Base-by-base conservation (phyloP, 176 grass and related monocot genomes). In the Rhipidocladum racemiflorum region DNA sequence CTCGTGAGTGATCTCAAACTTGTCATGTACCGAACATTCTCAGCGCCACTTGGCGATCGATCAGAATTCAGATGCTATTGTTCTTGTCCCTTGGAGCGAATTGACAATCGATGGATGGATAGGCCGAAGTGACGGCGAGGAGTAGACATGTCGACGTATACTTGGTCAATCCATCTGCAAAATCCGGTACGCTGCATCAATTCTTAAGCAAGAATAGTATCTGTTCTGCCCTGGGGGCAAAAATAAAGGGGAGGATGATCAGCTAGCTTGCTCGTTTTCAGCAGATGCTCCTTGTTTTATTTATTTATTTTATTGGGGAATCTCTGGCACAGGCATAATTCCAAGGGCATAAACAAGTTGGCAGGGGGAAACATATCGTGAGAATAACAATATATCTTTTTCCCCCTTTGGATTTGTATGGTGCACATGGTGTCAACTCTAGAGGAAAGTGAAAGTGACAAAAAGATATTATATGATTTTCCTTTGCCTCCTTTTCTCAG, bases 351-450 rank as follows among this genome's bases (percentile, higher is more conserved):
- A 73, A 81, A 75, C 43, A 75, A 85, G 36, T 85, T 89, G 64
- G 32, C 42, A 70, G 32, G 24, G 34, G 9, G 68, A 85, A 85
- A 70, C 21, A 60, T 34, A 38, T 50, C 60, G 23, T 27, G 21
- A 65, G 69, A 69, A 89, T 81, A 77, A 66, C 1, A 3, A 34
- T 35, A 51, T 79, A 9, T 30, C 45, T 3, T 24, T 10, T 35
- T 16, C 29, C 46, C 46, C 6, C 16, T 20, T 75, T 43, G 61
- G 10, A 81, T 50, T 74, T 79, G 38, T 49, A 61, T 81, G 70
- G 87, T 76, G 87, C 77, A 65, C 55, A 6, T 54, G 55, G 63
- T 85, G 70, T 89, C 82, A 85, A 89, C 82, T 85, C 20, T 77
- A 34, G 10, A 35, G 46, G 6, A 54, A 89, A 85, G 76, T 76